Conservation (phyloP, 2,329 filamentous ascomycete genomes). For the Dothideomycetes sp. region DNA sequence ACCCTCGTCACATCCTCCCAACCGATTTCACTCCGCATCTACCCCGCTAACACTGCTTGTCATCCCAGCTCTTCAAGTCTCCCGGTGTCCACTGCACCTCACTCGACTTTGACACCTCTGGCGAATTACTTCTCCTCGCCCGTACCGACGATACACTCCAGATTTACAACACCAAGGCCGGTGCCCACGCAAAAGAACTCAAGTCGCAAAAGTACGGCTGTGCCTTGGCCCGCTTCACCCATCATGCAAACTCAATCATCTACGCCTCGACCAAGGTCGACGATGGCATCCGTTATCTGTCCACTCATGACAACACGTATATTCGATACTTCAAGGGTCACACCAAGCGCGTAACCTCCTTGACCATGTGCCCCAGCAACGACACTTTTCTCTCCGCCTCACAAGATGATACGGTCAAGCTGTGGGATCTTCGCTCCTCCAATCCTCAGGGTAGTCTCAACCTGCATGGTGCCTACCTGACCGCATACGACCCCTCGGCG, state of each 20-base stretch:
- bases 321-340: conserved; percentile 95
- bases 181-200: conserved; percentile 76
- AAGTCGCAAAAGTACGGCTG: conserved; percentile 96
- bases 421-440: conserved; percentile 80
- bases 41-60: background rate
- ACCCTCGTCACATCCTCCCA: conserved; percentile 1
- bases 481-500: conserved; percentile 85
- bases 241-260: conserved; percentile 80
- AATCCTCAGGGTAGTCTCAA: conserved; percentile 72
- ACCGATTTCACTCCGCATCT: conserved; percentile 3
- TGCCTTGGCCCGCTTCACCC: conserved; percentile 87
- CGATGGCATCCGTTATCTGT: conserved; percentile 76
- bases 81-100: conserved; percentile 55
- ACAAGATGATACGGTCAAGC: conserved; percentile 77
- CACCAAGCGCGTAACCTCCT: conserved; percentile 68
- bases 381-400: conserved; percentile 91
- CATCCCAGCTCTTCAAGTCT: conserved; percentile 32
- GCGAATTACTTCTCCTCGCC: conserved; percentile 82
- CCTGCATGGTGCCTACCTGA: conserved; percentile 68
- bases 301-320: conserved; percentile 90
- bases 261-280: conserved; percentile 96
- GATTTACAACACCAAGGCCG: conserved; percentile 87
- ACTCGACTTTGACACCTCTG: conserved; percentile 91
- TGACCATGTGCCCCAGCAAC: conserved; percentile 72
- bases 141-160: conserved; percentile 93